phyloP scores from a whole-genome alignment of 345 rosid genomes.

The Cochlearia excelsa region DNA sequence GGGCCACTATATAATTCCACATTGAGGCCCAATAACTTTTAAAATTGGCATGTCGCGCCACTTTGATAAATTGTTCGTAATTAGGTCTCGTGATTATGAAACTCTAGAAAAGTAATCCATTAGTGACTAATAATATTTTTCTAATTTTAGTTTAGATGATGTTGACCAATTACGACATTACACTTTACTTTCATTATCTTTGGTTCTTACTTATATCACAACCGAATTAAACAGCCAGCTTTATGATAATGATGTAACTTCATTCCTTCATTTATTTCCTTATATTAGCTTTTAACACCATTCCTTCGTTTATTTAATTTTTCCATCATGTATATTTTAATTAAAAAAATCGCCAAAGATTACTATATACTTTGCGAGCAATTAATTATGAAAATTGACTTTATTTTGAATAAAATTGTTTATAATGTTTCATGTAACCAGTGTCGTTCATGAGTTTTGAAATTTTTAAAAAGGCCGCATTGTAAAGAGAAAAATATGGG shows the following conservation, averaged over 20 bases:
- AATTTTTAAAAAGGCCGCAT: no score
- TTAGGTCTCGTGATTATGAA: neutral
- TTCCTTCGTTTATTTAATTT: no score
- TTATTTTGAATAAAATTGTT: no score
- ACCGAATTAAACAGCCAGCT: conserved; percentile 24
- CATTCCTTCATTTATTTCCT: conserved; percentile 16
- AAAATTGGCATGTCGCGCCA: neutral
- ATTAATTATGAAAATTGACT: no score
- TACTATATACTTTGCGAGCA: no score
- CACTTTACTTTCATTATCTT: conserved; percentile 13
- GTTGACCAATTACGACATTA: conserved; percentile 23
- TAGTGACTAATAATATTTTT: conserved; percentile 4
- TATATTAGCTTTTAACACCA: no score
- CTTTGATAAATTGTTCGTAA: neutral
- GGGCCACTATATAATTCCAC: conserved; percentile 1
- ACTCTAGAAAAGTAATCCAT: neutral
- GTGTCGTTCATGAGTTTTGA: no score
- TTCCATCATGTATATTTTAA: no score
- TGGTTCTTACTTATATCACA: conserved; percentile 1
- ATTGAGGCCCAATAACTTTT: conserved; percentile 13
- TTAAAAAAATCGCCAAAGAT: no score
- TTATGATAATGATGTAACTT: conserved; percentile 27
- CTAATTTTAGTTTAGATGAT: conserved; percentile 10
- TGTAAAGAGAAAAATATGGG: no score
- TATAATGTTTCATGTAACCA: no score